A percentile compares a stretch with the other conserved stretches of the same genome.
These are phyloP conservation scores for Aristolochia contorta DNA, from an alignment of 164 flowering plant genomes.

Conservation along the genomic window DNA sequence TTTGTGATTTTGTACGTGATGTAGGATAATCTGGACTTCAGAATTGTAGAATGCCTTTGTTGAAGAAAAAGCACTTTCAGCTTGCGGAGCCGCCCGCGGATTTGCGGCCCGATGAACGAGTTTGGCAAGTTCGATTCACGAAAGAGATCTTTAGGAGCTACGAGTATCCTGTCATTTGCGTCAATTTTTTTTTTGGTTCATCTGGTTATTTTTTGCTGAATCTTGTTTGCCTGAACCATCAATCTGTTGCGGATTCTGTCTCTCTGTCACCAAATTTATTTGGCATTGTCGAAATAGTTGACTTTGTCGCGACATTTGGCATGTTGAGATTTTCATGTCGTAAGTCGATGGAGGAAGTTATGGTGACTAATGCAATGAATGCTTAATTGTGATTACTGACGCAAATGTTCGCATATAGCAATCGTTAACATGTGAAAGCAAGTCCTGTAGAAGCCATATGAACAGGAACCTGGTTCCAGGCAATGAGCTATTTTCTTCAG, in stretches of 20 bases:
- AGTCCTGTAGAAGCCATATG: too few species aligned
- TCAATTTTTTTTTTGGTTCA: not conserved
- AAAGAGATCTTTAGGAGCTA: constrained; percentile 10
- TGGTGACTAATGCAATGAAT: not conserved
- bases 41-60: constrained; percentile 4
- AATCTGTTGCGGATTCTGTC: not conserved
- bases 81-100: constrained; percentile 5
- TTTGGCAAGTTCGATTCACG: constrained; percentile 12
- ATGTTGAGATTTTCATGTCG: not conserved
- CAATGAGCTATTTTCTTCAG: too few species aligned
- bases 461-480: too few species aligned
- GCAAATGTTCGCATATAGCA: too few species aligned
- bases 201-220: not conserved
- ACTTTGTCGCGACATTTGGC: not conserved
- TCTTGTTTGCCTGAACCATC: not conserved
- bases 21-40: not conserved
- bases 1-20: too few species aligned
- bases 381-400: too few species aligned
- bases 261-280: not conserved
- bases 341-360: not conserved
- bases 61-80: constrained; percentile 4
- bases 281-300: not conserved
- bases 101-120: constrained; percentile 4
- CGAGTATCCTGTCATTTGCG: constrained; percentile 10
- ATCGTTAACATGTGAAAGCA: too few species aligned